Evolutionary conservation across 2,329 filamentous ascomycete genomes (phyloP), one percentile per base, ranked within the genome.

Genomic region (Coniosporium tulheliwenetii): DNA sequence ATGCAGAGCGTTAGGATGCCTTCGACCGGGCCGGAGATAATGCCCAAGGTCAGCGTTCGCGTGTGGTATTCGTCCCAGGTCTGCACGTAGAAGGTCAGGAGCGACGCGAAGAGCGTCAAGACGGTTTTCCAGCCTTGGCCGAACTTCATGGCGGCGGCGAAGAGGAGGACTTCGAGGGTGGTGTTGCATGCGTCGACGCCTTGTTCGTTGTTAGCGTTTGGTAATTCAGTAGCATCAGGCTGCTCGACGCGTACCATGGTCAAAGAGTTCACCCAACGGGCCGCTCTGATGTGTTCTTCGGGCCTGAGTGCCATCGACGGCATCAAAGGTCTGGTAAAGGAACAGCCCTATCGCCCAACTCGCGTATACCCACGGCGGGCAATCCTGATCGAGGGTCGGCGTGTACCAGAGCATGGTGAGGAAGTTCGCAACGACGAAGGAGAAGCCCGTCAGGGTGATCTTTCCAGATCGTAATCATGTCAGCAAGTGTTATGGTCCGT

Each of bases 41-140:
- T 67, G 44, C 91, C 91, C 5, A 98, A 75, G 1, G 86, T 95
- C 38, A 98, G 74, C 2, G 87, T 91, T 61, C 95, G 87, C 39
- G 91, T 98, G 65, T 96, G 89, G 64, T 96, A 98, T 60, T 96
- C 91, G 56, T 98, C 91, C 91, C 91, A 98, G 30, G 91, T 96
- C 60, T 96, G 91, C 35, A 96, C 81, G 61, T 96, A 96, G 62
- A 98, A 98, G n/a, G 91, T 95, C 52, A 93, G 69, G 44, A 89
- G 76, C 5, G 83, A 81, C 85, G 81, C 84, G 63, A 93, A 94
- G 12, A 95, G 73, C 4, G 74, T 77, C 44, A 85, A 65, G 10
- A 95, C 78, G 0, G 87, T 94, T 62, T 78, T 78, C 89, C 87
- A 95, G 45, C 81, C 77, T 64, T 94, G 85, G 37, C 89, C 89